Percentiles rank a stretch among this genome's conserved stretches.
Evolutionary conservation across 306 rosid species (phyloP).

Genomic region (Hylodesmum podocarpum): DNA sequence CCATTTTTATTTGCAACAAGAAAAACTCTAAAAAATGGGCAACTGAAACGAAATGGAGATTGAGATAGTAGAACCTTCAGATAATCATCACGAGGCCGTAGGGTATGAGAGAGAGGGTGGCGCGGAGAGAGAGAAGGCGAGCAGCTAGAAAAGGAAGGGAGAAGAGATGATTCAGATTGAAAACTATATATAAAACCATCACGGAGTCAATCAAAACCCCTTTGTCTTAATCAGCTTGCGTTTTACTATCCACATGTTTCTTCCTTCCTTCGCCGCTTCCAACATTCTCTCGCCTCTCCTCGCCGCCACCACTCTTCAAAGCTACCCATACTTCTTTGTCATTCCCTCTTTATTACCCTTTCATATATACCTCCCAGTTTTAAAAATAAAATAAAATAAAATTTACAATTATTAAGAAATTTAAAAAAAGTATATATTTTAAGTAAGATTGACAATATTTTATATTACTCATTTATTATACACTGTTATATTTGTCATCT

Average conservation of each 20-base stretch:
- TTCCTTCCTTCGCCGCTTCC: slow-evolving; percentile 26
- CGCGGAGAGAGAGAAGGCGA: slow-evolving; percentile 12
- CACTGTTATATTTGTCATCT: too few relatives aligned
- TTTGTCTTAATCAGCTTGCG: slow-evolving; percentile 13
- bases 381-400: too few relatives aligned
- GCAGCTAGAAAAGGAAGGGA: background rate
- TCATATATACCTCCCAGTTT: too few relatives aligned
- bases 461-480: too few relatives aligned
- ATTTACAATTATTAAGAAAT: too few relatives aligned
- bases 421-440: too few relatives aligned
- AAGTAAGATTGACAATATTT: too few relatives aligned
- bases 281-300: background rate
- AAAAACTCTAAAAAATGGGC: background rate
- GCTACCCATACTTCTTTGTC: background rate
- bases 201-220: slow-evolving; percentile 13
- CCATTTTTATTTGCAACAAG: background rate
- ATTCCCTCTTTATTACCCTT: background rate
- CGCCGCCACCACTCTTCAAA: background rate
- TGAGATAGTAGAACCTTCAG: slow-evolving; percentile 28
- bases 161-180: slow-evolving; percentile 35
- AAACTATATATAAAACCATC: slow-evolving; percentile 32
- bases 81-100: slow-evolving; percentile 25
- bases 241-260: slow-evolving; percentile 21
- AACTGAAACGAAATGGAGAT: background rate
- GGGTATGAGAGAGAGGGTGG: slow-evolving; percentile 10